A percentile compares a stretch with the other conserved stretches of the same genome.
Conservation (phyloP, 2,329 filamentous ascomycete genomes). For the Nigrospora osmanthi region DNA sequence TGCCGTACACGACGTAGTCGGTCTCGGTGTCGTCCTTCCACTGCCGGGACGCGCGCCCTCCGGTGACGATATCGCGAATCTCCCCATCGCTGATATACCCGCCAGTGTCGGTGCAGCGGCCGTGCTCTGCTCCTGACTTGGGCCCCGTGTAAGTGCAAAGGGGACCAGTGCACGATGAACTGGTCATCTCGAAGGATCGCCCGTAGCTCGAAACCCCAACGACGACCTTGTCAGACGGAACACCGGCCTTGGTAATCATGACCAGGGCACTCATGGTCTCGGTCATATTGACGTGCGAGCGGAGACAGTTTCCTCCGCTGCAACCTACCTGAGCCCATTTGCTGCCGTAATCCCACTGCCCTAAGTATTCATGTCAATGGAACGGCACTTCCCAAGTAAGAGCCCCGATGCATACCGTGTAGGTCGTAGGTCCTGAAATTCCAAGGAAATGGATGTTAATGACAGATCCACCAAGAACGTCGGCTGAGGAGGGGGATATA, state of each 20-base stretch:
- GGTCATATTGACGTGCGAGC: slow-evolving; percentile 27
- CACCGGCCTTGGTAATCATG: slow-evolving; percentile 33
- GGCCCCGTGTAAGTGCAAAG: slow-evolving; percentile 7
- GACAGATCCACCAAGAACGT: neutral
- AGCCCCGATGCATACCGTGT: slow-evolving; percentile 3
- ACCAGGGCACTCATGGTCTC: slow-evolving; percentile 22
- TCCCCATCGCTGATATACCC: slow-evolving; percentile 14
- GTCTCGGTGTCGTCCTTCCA: neutral
- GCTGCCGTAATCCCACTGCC: slow-evolving; percentile 12
- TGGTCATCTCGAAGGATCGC: slow-evolving; percentile 22
- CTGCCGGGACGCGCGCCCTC: neutral
- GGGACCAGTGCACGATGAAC: slow-evolving; percentile 21
- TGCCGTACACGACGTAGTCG: neutral
- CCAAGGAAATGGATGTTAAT: neutral
- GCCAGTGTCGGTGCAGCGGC: neutral
- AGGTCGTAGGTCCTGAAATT: slow-evolving; percentile 8
- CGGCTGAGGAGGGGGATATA: neutral
- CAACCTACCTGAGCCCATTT: slow-evolving; percentile 2
- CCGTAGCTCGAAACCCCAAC: slow-evolving; percentile 27
- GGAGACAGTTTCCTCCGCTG: slow-evolving; percentile 16
- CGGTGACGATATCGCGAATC: slow-evolving; percentile 18
- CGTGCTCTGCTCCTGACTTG: neutral
- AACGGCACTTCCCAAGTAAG: neutral
- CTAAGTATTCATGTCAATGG: neutral
- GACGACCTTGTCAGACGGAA: slow-evolving; percentile 20